Evolutionary conservation across 768 basidiomycete species (phyloP), one percentile per base, ranked within the genome.

Genomic region (Crassisporium funariophilum): DNA sequence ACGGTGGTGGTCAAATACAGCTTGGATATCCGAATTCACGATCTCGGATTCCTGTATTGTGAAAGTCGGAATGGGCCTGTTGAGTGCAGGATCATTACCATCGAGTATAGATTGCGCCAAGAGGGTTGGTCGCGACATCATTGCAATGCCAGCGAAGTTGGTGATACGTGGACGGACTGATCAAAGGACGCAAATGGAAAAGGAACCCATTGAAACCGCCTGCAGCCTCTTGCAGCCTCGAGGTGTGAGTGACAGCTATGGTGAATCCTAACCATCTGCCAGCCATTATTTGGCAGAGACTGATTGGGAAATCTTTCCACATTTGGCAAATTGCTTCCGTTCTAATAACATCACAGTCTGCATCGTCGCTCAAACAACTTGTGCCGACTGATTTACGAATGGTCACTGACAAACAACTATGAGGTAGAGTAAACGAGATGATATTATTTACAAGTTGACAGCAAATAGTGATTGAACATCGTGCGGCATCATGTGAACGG

Each of bases 1-100:
- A 12, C 57, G 58, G 15, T 66, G 35, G 37, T 73, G 66, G 39
- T 67, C 55, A 43, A 74, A 74, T 4, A 60, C 54, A 5, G 46
- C 36, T 3, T 71, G 62, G 10, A 58, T 43, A 25, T 63, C 59
- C 6, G 45, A 29, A 2, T 49, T 12, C 3, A 21, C 33, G 33
- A 73, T 49, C 0, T 63, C 49, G 0, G 36, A 17, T 45, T 71
- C 71, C 13, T 62, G 47, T 17, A 64, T 54, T 2, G 56, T 64
- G 15, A 49, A 34, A 10, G 58, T 63, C 1, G 61, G 51, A 1
- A 71, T 49, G 7, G 35, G 41, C 9, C 36, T 35, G 20, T 48
- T 50, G 47, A 62, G 19, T 55, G 55, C 47, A 47, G 46, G 37
- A 25, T 62, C 58, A 4, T 58, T 55, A 5, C 65, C 61, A 27